These are phyloP conservation scores for Sorghum bicolor DNA, from an alignment of 176 grass and related monocot genomes.

Conservation along the genomic window DNA sequence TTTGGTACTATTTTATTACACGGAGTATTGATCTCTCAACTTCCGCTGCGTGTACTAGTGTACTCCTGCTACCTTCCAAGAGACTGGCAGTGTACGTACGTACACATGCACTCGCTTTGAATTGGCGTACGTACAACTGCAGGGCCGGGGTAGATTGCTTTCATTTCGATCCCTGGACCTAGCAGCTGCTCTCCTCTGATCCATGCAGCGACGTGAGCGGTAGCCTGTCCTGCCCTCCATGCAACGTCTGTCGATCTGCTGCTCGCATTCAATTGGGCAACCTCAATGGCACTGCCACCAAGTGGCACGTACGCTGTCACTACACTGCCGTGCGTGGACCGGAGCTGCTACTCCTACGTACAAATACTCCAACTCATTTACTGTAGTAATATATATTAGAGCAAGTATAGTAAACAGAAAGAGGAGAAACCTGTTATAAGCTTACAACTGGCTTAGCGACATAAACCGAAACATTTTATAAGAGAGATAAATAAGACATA, in stretches of 20 bases:
- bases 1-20: too few species aligned
- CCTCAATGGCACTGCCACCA: neutral
- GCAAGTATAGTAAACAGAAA: too few species aligned
- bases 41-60: too few species aligned
- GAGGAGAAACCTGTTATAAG: too few species aligned
- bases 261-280: conserved; percentile 7
- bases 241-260: neutral
- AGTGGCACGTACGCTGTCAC: neutral
- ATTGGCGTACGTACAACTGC: neutral
- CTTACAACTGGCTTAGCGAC: too few species aligned
- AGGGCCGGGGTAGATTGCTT: neutral
- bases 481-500: too few species aligned
- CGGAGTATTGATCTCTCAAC: too few species aligned
- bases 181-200: neutral
- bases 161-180: conserved; percentile 1
- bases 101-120: neutral
- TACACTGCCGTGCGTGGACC: neutral
- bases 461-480: too few species aligned
- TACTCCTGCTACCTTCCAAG: too few species aligned
- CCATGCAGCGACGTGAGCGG: conserved; percentile 17
- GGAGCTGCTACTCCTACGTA: neutral
- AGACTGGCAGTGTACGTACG: neutral
- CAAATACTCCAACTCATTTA: too few species aligned
- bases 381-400: too few species aligned
- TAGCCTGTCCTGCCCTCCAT: neutral